Evolutionary conservation across 2,329 filamentous ascomycete genomes (phyloP), one percentile per base, ranked within the genome.

Genomic region (Aplosporella prunicola): DNA sequence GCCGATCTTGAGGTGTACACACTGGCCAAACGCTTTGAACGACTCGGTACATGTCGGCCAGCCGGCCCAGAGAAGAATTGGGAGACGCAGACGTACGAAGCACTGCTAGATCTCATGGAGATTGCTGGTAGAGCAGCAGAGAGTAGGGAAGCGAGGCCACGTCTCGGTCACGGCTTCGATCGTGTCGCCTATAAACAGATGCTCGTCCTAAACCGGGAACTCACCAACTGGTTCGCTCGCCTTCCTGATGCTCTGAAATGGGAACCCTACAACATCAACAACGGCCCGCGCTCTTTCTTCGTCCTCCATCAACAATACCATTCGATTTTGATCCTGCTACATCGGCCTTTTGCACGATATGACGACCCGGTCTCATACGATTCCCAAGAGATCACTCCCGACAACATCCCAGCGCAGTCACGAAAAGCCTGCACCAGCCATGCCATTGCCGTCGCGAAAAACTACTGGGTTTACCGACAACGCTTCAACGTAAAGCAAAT

Each of bases 301-400:
- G 48, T 74, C 7, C 52, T 74, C 7, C 70, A 74, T 43, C 70
- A 73, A 48, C 70, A 74, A 46, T 74, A 73, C 39, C 70, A 74
- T 35, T 63, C 64, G 9, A 65, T 62, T 32, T 60, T 72, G 52
- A 71, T 74, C 33, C 52, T 73, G 9, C 57, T 74, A 5, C 71
- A 73, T 45, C 58, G 69, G 1, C 68, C 70, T 0, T 73, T 71
- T 60, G 68, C 69, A 14, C 62, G 64, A 39, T 73, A 73, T 41
- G 64, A 64, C 9, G 60, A 64, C 18, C 56, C 62, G 16, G 45
- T 42, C 44, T 53, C 16, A 43, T 62, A 46, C 43, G 54, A 45
- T 31, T 54, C 53, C 9, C 58, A 62, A 30, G 49, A 58, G 2
- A 42, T 35, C 9, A 55, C 57, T 14, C 55, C 62, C 23, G 61